Evolutionary conservation across 2,329 filamentous ascomycete species (phyloP).

Genomic region (Penicillium sp.): DNA sequence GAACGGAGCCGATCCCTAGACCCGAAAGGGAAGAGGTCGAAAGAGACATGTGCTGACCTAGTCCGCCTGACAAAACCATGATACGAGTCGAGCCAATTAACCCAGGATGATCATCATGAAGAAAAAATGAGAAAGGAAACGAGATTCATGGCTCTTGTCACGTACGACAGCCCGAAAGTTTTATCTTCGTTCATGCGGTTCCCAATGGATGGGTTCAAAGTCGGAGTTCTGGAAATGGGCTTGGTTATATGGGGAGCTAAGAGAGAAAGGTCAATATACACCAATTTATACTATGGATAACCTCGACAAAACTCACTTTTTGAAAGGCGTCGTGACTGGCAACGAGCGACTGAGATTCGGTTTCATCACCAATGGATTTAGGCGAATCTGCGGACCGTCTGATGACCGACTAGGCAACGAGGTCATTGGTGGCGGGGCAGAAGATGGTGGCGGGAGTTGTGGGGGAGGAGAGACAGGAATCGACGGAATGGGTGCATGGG

Average conservation of each 20-base stretch:
- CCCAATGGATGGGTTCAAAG: slow-evolving; percentile 49
- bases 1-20: neutral
- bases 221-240: slow-evolving; percentile 49
- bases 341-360: slow-evolving; percentile 42
- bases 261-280: neutral
- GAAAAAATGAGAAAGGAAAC: neutral
- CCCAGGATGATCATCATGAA: neutral
- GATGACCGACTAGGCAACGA: slow-evolving; percentile 36
- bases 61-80: neutral
- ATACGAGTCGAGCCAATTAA: neutral
- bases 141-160: slow-evolving; percentile 20
- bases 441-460: slow-evolving; percentile 24
- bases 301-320: slow-evolving; percentile 36
- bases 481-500: slow-evolving; percentile 22
- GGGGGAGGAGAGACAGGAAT: slow-evolving; percentile 31
- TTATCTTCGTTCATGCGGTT: slow-evolving; percentile 39
- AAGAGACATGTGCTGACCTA: neutral
- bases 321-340: slow-evolving; percentile 43
- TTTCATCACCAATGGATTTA: slow-evolving; percentile 45
- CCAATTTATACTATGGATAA: no score
- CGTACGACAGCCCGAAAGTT: neutral
- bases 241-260: slow-evolving; percentile 47
- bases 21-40: neutral
- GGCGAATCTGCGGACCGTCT: slow-evolving; percentile 43
- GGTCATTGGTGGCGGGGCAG: slow-evolving; percentile 35